Evolutionary conservation across 2,329 filamentous ascomycete species (phyloP), one percentile per base, ranked within the genome.

Genomic region (Chalaropsis thielavioides): DNA sequence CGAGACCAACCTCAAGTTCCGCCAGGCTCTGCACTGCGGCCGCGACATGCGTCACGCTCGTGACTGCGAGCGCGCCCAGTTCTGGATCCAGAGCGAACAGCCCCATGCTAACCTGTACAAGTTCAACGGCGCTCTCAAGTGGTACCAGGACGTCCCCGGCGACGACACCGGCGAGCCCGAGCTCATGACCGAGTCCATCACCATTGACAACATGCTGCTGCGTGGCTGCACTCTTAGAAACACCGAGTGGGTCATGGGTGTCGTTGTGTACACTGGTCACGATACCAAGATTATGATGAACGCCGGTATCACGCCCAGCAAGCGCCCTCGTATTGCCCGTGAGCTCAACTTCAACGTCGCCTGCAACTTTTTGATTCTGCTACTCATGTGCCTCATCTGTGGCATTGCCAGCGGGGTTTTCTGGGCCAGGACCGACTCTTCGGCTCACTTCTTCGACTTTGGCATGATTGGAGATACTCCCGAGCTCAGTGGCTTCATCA

Each of bases 241-340:
- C 74, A 99, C 94, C 0, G 92, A 97, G 72, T 99, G 94, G 94
- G 82, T 91, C 64, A 81, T 99, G 5, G 94, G 92, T 63, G 83
- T 99, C 2, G 92, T 99, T 64, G 92, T 99, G 17, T 99, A 97
- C 72, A 77, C 76, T 11, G 94, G 94, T 41, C 86, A 92, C 72
- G 92, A 99, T 74, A 96, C 92, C 41, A 99, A 97, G 77, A 97
- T 96, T 74, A 99, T 99, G 94, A 88, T 96, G 78, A 99, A 99
- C 73, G 89, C 94, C 35, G 94, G 94, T 67, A 87, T 92, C 68
- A 99, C 94, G 1, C 94, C 95, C 13, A 95, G 85, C 73, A 99
- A 99, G 78, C 88, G 92, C 68, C 85, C 94, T 44, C 86, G 90
- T 69, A 92, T 99, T 71, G 90, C 92, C 63, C 87, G 90, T 68